Conservation (phyloP, 306 rosid species). For the Macrotyloma uniflorum region DNA sequence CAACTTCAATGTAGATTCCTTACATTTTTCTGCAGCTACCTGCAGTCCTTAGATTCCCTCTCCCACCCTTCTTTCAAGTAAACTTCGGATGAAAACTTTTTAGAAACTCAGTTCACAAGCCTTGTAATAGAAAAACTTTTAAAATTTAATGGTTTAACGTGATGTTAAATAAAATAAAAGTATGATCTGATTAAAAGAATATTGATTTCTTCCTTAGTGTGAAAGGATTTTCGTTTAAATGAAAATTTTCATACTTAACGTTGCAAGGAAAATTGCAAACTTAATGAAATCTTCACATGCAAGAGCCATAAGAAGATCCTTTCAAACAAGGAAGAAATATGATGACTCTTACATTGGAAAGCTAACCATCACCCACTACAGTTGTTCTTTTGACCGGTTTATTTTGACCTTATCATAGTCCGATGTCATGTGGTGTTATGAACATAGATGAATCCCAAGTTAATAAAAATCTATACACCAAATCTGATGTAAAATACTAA, state of each 20-base stretch:
- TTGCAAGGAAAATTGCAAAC: neutral
- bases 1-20: constrained; percentile 46
- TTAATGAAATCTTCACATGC: constrained; percentile 26
- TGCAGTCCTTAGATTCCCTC: constrained; percentile 50
- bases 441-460: constrained; percentile 21
- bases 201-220: neutral
- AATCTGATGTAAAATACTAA: constrained; percentile 53
- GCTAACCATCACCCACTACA: constrained; percentile 37
- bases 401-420: constrained; percentile 37
- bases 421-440: constrained; percentile 52
- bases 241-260: neutral
- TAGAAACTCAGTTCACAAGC: neutral
- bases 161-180: neutral
- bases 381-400: constrained; percentile 54
- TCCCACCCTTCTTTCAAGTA: constrained; percentile 28
- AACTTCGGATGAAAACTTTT: neutral
- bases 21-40: constrained; percentile 40
- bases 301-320: constrained; percentile 27
- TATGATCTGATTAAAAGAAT: neutral
- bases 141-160: neutral
- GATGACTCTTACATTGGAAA: constrained; percentile 48
- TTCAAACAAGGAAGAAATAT: constrained; percentile 42
- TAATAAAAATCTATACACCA: constrained; percentile 56
- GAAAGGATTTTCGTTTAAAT: neutral
- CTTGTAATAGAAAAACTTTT: constrained; percentile 12